Evolutionary conservation across 1,284 basidiomycete species (phyloP), one percentile per base, ranked within the genome.

Genomic region (Xerocomus amazonicus): DNA sequence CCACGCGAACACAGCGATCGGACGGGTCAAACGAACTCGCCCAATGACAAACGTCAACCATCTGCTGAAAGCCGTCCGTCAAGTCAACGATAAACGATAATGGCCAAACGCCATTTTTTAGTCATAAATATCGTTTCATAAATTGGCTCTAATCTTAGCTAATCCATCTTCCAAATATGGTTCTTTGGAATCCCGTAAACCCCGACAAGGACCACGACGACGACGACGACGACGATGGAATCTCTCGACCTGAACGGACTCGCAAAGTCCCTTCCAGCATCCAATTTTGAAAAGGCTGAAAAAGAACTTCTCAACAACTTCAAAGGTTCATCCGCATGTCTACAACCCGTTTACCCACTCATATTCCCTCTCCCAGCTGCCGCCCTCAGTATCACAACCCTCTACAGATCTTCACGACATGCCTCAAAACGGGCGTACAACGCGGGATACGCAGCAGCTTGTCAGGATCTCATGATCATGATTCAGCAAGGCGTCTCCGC

Each of bases 291-390:
- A 62, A 85, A 83, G 63, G 83, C 87, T 16, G 87, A 90, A 70
- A 84, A 83, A 56, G 85, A 88, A 27, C 73, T 90, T 1, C 70
- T 83, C n/a, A 84, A 87, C 63, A 84, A 88, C 58, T 90, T 90
- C 65, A 83, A 83, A 79, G 84, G 87, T 87, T 8, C 28, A 34
- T 52, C 47, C 19, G 9, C 36, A 13, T 13, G 3, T 27, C 16
- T 16, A 2, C 32, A 4, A 8, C 34, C 9, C 13, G 12, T 37
- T 7, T 31, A 44, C 56, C 49, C 45, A 45, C 53, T 61, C 52
- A 61, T 53, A 54, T 46, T 53, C 45, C 50, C 38, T 36, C 52
- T 41, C 49, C 47, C 61, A 90, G 87, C 84, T 52, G 87, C 87
- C 55, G 87, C 87, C 0, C 72, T 87, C 43, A 87, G 84, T 65